Evolutionary conservation across 1,139 yeast species (phyloP).

Genomic region (Saccharomyces hybrid): DNA sequence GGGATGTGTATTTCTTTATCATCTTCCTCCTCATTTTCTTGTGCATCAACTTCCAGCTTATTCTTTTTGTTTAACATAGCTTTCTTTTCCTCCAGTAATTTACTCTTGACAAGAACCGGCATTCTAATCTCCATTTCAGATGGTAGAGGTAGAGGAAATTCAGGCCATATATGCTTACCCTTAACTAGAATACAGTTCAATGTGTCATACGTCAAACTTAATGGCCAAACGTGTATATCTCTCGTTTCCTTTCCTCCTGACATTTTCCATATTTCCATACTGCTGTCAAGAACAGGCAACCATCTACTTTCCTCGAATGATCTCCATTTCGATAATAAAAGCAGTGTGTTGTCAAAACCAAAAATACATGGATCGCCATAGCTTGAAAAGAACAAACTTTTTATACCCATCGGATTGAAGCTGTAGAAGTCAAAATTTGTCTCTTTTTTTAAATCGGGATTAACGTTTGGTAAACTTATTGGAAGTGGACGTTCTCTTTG

Average conservation of each 20-base stretch:
- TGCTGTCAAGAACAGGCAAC: slow-evolving; percentile 77
- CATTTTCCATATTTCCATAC: slow-evolving; percentile 40
- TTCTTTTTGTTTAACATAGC: slow-evolving; percentile 20
- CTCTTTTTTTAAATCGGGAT: slow-evolving; percentile 12
- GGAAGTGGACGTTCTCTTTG: slow-evolving; percentile 30
- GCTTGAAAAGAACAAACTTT: slow-evolving; percentile 72
- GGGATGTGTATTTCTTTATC: slow-evolving; percentile 30
- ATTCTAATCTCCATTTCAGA: slow-evolving; percentile 64
- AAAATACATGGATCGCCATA: slow-evolving; percentile 86
- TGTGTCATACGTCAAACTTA: slow-evolving; percentile 61
- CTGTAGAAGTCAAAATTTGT: slow-evolving; percentile 18
- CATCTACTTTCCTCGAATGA: slow-evolving; percentile 69
- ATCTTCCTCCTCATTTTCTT: slow-evolving; percentile 34
- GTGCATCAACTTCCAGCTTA: slow-evolving; percentile 25
- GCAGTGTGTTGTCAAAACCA: slow-evolving; percentile 66
- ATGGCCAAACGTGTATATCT: slow-evolving; percentile 73
- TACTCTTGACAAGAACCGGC: slow-evolving; percentile 42
- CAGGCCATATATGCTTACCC: slow-evolving; percentile 45
- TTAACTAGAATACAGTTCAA: slow-evolving; percentile 69
- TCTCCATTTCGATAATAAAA: slow-evolving; percentile 74
- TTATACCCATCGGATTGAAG: slow-evolving; percentile 36
- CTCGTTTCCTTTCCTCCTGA: slow-evolving; percentile 49
- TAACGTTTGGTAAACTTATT: slow-evolving; percentile 16
- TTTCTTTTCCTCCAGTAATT: slow-evolving; percentile 25
- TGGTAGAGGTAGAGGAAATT: slow-evolving; percentile 75